phyloP scores from a whole-genome alignment of 257 asterid species.

The Perilla frutescens region DNA sequence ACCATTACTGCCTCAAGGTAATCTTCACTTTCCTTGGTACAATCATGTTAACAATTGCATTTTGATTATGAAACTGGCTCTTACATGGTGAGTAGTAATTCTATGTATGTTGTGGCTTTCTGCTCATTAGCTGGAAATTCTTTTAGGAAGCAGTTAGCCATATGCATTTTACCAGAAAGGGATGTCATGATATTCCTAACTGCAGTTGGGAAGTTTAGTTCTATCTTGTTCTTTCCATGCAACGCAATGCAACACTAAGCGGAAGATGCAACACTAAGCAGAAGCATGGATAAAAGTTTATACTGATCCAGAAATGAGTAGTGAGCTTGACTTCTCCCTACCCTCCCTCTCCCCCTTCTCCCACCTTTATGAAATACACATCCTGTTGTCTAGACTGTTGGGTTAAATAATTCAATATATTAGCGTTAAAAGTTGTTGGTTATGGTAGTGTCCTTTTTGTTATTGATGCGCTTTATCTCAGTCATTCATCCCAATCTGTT shows the following conservation, averaged over 20 bases:
- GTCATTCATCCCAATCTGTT: not conserved
- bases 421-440: not conserved
- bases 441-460: constrained; percentile 11
- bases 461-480: not conserved
- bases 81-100: constrained; percentile 1
- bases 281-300: not conserved
- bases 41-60: constrained; percentile 6
- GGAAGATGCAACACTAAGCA: not conserved
- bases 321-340: not conserved
- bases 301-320: constrained; percentile 23
- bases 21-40: constrained; percentile 31
- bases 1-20: constrained; percentile 73
- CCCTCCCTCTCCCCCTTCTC: not conserved
- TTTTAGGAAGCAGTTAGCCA: not conserved
- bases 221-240: constrained; percentile 7
- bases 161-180: not conserved
- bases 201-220: constrained; percentile 21
- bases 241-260: constrained; percentile 1
- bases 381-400: constrained; percentile 16
- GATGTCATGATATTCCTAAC: not conserved
- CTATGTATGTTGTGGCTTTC: constrained; percentile 12
- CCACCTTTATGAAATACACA: not conserved
- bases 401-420: not conserved
- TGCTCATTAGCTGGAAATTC: constrained; percentile 5
- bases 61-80: constrained; percentile 9